Base-by-base conservation (phyloP, 805 yeast genomes). In the Hanseniaspora jakobsenii region DNA sequence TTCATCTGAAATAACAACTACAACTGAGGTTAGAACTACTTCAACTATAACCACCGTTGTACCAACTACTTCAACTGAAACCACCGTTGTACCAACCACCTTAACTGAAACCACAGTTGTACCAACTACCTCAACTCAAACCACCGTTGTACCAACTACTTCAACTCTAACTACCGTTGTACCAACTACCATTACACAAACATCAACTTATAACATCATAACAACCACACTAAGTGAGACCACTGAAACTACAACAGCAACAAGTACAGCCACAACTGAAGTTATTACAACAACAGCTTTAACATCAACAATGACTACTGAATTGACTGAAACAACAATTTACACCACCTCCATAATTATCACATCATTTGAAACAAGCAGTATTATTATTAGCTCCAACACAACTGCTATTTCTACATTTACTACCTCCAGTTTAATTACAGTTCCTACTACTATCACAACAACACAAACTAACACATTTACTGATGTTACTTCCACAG, bases 111-210 rank as follows among this genome's bases (percentile, higher is more conserved):
- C 36, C 27, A 24, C 46, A 18, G 21, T 43, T n/a, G 12, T 38
- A n/a, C 21, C 48, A 3, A 26, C 27, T 6, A 24, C 35, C 12
- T 32, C 42, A 10, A 23, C 38, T 36, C 28, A 47, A 13, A 32
- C 36, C 27, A 24, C 46, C 14, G 21, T 43, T n/a, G 12, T 38
- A n/a, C 21, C 48, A 3, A 26, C 44, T n/a, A 36, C 49, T 6
- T 29, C 35, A 10, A 24, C 27, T 24, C 10, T 24, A 10, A 24
- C 10, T n/a, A n/a, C n/a, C n/a, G n/a, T n/a, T n/a, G n/a, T n/a
- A n/a, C n/a, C n/a, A n/a, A n/a, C n/a, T n/a, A n/a, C n/a, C n/a
- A n/a, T n/a, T n/a, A n/a, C n/a, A n/a, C n/a, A n/a, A n/a, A n/a
- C n/a, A n/a, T n/a, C n/a, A n/a, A n/a, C n/a, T n/a, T n/a, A n/a